phyloP scores from a whole-genome alignment of 495 filamentous ascomycete genomes.

The Penicillium paxilli region DNA sequence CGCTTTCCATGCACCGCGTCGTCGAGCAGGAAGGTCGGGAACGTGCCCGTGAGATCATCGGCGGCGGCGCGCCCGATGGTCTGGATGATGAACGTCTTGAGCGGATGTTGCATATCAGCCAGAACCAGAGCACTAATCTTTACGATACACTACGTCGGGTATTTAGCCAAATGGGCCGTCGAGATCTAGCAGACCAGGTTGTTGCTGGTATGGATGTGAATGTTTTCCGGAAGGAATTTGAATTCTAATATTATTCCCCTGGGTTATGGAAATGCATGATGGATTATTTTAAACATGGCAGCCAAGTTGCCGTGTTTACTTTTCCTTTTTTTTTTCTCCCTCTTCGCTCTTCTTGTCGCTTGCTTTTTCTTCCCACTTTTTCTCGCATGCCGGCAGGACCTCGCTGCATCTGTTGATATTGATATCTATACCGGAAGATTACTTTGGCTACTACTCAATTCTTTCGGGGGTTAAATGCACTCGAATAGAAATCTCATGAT shows the following conservation, averaged over 20 bases:
- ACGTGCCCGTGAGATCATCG: constrained; percentile 79
- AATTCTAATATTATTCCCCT: constrained; percentile 53
- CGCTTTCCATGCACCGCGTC: constrained; percentile 93
- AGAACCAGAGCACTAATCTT: constrained; percentile 95
- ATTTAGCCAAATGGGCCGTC: constrained; percentile 88
- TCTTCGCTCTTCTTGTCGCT: too few species aligned
- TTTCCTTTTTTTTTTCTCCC: not conserved
- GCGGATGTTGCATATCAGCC: constrained; percentile 68
- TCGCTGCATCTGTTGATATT: constrained; percentile 21
- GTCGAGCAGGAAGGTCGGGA: constrained; percentile 83
- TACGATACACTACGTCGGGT: constrained; percentile 91
- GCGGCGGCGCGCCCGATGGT: constrained; percentile 52
- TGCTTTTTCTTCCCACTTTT: constrained; percentile 4
- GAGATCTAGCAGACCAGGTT: constrained; percentile 85
- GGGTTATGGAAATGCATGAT: not conserved
- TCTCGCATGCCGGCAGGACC: constrained; percentile 12
- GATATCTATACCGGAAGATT: not conserved
- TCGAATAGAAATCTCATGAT: constrained; percentile 4
- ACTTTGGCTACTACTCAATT: not conserved
- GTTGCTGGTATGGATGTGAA: constrained; percentile 89
- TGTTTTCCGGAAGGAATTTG: constrained; percentile 78
- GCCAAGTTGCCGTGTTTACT: too few species aligned
- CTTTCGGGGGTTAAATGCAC: not conserved
- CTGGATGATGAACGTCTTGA: constrained; percentile 70
- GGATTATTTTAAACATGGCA: not conserved